These are phyloP conservation scores for Paralagenidium karlingii DNA, from an alignment of 352 stramenopile genomes.

Conservation along the genomic window DNA sequence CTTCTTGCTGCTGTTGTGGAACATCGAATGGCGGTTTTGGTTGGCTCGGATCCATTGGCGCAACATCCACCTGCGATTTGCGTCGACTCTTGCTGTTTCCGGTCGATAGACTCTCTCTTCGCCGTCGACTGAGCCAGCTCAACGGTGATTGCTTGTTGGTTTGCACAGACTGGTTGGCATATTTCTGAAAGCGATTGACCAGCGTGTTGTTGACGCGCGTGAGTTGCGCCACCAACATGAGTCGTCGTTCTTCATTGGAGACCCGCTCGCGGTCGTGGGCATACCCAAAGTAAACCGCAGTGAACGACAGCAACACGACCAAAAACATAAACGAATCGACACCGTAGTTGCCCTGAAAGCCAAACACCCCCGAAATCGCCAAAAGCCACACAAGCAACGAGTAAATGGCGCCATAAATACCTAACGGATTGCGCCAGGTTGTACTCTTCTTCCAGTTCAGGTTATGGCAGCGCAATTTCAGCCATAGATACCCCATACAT, in stretches of 20 bases:
- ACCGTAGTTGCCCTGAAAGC: slow-evolving; percentile 10
- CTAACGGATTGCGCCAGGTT: slow-evolving; percentile 11
- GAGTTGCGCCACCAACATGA: slow-evolving; percentile 17
- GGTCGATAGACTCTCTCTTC: too few relatives aligned
- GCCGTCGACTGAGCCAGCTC: too few relatives aligned
- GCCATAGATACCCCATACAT: slow-evolving; percentile 17
- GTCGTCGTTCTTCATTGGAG: slow-evolving; percentile 14
- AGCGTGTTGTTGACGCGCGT: slow-evolving; percentile 8
- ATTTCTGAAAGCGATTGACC: too few relatives aligned
- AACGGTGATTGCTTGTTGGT: too few relatives aligned
- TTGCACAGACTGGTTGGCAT: too few relatives aligned
- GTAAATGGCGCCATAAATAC: slow-evolving; percentile 13
- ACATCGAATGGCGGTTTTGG: too few relatives aligned
- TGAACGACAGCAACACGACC: slow-evolving; percentile 2
- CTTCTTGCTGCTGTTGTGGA: too few relatives aligned
- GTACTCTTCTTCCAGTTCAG: slow-evolving; percentile 7
- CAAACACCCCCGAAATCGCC: slow-evolving; percentile 9
- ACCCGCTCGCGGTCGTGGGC: slow-evolving; percentile 15
- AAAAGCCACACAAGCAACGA: slow-evolving; percentile 16
- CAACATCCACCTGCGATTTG: too few relatives aligned
- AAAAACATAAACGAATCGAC: slow-evolving; percentile 6
- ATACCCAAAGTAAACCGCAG: slow-evolving; percentile 14
- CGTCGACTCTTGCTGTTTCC: too few relatives aligned
- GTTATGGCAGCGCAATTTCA: too few relatives aligned
- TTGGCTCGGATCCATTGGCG: too few relatives aligned